These are phyloP conservation scores for Crucihimalaya himalaica DNA, from an alignment of 345 rosid species.

Conservation along the genomic window DNA sequence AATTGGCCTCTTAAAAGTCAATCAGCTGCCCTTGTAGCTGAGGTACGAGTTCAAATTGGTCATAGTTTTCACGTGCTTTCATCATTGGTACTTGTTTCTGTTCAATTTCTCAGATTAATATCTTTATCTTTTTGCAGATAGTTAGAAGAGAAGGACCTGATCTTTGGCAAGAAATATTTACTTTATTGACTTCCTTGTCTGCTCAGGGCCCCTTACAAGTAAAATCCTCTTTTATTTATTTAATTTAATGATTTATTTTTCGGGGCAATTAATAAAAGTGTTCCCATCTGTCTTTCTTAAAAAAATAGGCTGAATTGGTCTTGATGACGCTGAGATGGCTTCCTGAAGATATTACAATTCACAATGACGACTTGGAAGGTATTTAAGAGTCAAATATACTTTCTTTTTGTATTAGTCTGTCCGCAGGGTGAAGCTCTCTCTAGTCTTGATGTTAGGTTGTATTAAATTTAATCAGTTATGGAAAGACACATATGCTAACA, in stretches of 20 bases:
- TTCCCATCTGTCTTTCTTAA: conserved; percentile 17
- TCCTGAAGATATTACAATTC: conserved; percentile 93
- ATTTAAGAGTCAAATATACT: conserved; percentile 7
- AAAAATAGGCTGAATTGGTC: conserved; percentile 71
- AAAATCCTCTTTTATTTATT: conserved; percentile 13
- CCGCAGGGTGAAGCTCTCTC: background rate
- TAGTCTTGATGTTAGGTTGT: background rate
- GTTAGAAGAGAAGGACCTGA: conserved; percentile 76
- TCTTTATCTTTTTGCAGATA: conserved; percentile 51
- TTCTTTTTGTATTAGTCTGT: conserved; percentile 8
- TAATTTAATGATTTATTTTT: conserved; percentile 11
- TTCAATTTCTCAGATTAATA: background rate
- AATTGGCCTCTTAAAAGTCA: conserved; percentile 90
- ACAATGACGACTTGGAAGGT: conserved; percentile 96
- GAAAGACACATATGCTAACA: background rate
- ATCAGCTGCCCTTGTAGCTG: conserved; percentile 81
- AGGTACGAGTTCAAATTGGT: conserved; percentile 42
- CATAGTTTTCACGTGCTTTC: conserved; percentile 40
- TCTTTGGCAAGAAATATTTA: conserved; percentile 73
- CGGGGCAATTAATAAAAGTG: conserved; percentile 2
- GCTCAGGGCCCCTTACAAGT: conserved; percentile 75
- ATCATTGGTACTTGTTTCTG: background rate
- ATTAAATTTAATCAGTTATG: background rate
- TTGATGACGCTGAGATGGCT: conserved; percentile 87
- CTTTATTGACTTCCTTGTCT: conserved; percentile 62